These are phyloP conservation scores for Monosporozyma yasuniensis DNA, from an alignment of 805 yeast genomes.

Conservation along the genomic window DNA sequence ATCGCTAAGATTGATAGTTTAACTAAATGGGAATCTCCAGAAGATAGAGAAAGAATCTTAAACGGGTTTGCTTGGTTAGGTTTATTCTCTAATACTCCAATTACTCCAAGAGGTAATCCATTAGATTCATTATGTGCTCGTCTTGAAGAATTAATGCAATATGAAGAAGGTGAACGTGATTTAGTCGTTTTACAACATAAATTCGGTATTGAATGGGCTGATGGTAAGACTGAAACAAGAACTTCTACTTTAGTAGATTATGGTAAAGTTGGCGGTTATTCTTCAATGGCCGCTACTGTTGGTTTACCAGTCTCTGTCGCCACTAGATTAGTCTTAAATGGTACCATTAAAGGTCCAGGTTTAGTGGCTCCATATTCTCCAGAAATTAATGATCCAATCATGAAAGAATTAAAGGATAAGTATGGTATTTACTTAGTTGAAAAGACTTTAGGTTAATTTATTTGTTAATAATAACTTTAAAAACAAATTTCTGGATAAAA, in stretches of 20 bases:
- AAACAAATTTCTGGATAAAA: too few relatives aligned
- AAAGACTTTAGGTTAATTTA: slow-evolving; percentile 48
- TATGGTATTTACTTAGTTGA: slow-evolving; percentile 83
- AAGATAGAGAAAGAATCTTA: slow-evolving; percentile 78
- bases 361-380: slow-evolving; percentile 88
- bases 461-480: not conserved
- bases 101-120: slow-evolving; percentile 87
- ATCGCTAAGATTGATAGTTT: slow-evolving; percentile 64
- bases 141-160: slow-evolving; percentile 91
- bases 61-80: slow-evolving; percentile 93
- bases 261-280: slow-evolving; percentile 82
- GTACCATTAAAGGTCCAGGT: slow-evolving; percentile 70
- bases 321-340: slow-evolving; percentile 72
- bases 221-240: slow-evolving; percentile 83
- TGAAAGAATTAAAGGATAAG: slow-evolving; percentile 83
- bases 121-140: slow-evolving; percentile 96
- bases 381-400: slow-evolving; percentile 82
- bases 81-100: slow-evolving; percentile 64
- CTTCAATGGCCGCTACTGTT: slow-evolving; percentile 96
- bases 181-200: slow-evolving; percentile 93
- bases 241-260: slow-evolving; percentile 92
- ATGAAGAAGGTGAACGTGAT: slow-evolving; percentile 91
- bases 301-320: slow-evolving; percentile 99
- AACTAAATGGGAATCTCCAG: slow-evolving; percentile 72
- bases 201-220: slow-evolving; percentile 94